phyloP scores from a whole-genome alignment of 2,329 filamentous ascomycete species.

The Verticillium nubilum region DNA sequence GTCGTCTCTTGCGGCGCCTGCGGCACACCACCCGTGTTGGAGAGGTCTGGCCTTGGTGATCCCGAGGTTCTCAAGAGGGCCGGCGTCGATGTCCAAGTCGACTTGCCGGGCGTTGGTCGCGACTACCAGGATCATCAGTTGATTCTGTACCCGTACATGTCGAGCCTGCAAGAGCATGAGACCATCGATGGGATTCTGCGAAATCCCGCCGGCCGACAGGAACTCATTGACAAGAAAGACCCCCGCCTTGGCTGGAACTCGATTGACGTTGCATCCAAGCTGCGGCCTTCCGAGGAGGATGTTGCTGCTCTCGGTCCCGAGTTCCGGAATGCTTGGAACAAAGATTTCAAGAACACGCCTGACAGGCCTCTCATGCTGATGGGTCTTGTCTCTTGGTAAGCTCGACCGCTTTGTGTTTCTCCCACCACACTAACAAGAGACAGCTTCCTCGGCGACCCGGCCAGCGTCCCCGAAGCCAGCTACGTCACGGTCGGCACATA shows the following conservation, averaged over 20 bases:
- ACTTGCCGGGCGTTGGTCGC: slow-evolving; percentile 16
- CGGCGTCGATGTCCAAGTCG: slow-evolving; percentile 12
- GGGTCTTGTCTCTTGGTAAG: slow-evolving; percentile 14
- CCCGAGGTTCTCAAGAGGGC: slow-evolving; percentile 16
- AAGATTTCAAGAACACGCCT: slow-evolving; percentile 33
- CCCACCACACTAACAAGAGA: not conserved
- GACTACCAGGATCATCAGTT: slow-evolving; percentile 47
- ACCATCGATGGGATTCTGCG: slow-evolving; percentile 29
- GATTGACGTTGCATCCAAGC: slow-evolving; percentile 46
- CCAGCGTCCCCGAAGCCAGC: slow-evolving; percentile 31
- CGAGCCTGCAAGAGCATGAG: slow-evolving; percentile 35
- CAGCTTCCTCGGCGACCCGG: slow-evolving; percentile 25
- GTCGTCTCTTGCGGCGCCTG: slow-evolving; percentile 33
- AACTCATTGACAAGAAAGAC: slow-evolving; percentile 17
- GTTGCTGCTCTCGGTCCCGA: slow-evolving; percentile 42
- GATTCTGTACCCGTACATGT: slow-evolving; percentile 43
- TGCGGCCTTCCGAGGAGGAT: slow-evolving; percentile 47
- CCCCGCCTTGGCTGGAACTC: slow-evolving; percentile 47
- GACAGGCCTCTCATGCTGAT: slow-evolving; percentile 19
- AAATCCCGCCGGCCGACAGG: slow-evolving; percentile 12
- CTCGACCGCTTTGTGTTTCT: not conserved
- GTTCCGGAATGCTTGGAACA: slow-evolving; percentile 44
- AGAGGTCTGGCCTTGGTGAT: slow-evolving; percentile 46
- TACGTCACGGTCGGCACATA: slow-evolving; percentile 47
- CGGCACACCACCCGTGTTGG: slow-evolving; percentile 40